phyloP scores from a whole-genome alignment of 1,284 basidiomycete genomes.

The Melampsora allii-populina region DNA sequence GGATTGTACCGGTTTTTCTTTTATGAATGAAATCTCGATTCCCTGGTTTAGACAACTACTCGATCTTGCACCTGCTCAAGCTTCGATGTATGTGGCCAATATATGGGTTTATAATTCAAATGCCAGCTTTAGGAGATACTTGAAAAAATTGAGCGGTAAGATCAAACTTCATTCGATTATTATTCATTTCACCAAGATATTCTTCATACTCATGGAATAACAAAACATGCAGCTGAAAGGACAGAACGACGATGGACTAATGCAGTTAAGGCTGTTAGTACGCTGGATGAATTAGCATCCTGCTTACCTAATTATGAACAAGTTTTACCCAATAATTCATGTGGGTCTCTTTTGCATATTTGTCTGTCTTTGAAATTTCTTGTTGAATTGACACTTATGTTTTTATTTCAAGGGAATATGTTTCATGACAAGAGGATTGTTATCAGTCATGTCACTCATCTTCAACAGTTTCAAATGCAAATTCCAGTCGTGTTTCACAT shows the following conservation, averaged over 20 bases:
- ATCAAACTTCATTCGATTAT: neutral
- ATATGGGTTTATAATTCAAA: constrained; percentile 44
- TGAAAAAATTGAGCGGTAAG: constrained; percentile 40
- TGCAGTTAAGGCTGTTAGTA: constrained; percentile 25
- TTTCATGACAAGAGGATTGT: constrained; percentile 42
- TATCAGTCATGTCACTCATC: constrained; percentile 44
- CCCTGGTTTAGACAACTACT: constrained; percentile 43
- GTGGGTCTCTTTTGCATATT: constrained; percentile 15
- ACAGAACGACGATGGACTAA: constrained; percentile 24
- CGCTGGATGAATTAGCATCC: constrained; percentile 41
- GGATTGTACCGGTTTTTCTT: constrained; percentile 45
- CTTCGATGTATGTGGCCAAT: constrained; percentile 17
- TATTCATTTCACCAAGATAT: neutral
- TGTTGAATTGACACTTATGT: neutral
- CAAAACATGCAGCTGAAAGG: constrained; percentile 13
- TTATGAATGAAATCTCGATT: constrained; percentile 25
- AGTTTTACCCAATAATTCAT: constrained; percentile 42
- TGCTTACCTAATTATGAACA: constrained; percentile 42
- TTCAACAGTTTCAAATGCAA: constrained; percentile 44
- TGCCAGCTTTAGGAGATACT: constrained; percentile 36
- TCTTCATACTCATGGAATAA: neutral
- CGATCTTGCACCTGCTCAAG: constrained; percentile 21
- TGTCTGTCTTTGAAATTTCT: too few relatives aligned
- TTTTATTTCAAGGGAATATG: constrained; percentile 18
- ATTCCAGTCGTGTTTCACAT: constrained; percentile 45